Base-by-base conservation (phyloP, 805 yeast genomes). In the Candida anglica region DNA sequence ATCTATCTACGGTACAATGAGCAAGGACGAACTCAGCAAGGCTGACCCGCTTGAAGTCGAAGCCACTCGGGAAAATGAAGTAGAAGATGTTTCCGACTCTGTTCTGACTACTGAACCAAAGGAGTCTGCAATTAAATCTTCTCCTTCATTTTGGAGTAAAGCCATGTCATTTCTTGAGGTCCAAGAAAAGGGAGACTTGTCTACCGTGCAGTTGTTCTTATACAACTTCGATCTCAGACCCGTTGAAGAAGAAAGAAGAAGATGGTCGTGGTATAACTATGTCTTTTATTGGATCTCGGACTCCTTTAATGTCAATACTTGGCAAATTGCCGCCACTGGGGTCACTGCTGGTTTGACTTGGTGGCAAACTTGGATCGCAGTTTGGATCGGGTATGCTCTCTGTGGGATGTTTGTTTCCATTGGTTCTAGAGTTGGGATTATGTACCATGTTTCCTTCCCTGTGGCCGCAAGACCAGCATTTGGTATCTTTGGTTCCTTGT, bases 321-420 rank as follows among this genome's bases (percentile, higher is more conserved):
- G 91, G 87, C 88, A 84, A 65, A 86, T 87, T 47, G 95, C 95
- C 2, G 79, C 91, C 7, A 83, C 95, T 0, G 95, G 95, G 47
- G 59, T 66, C 22, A 81, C 83, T 37, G 76, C 79, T 16, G 93
- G 93, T 8, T 62, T 87, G 59, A 74, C 81, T 13, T 86, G 95
- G 95, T 87, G 95, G 94, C 88, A 81, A 52, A 79, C 84, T 9
- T 87, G 95, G 94, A 61, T 87, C 24, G 75, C 93, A 1, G 93
- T 87, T 17, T 86, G 95, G 93, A 42, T 87, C 13, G 96, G 96
- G 5, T 87, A 87, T 56, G 51, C 69, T 15, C 58, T 84, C 30
- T 77, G 85, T 41, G 93, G 84, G 41, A 45, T 71, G 1, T 85
- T 86, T 46, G 81, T 88, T 22, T 72, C 76, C 4, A 52, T 78